Evolutionary conservation across 345 rosid genomes (phyloP).

Genomic region (Gossypium arboreum): DNA sequence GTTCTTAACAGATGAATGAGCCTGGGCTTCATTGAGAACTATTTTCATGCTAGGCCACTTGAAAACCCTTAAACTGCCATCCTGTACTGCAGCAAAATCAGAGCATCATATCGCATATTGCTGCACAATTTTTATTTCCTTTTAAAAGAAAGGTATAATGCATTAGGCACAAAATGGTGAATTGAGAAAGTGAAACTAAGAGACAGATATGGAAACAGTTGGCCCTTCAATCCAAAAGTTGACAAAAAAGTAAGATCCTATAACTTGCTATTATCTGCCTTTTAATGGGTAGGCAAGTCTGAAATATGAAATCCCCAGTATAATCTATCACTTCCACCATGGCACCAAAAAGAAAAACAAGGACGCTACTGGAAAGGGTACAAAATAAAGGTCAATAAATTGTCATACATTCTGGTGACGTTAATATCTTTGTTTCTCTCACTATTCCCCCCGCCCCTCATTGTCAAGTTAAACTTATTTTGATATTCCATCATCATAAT

Average conservation of each 20-base stretch:
- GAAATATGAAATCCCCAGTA: not conserved
- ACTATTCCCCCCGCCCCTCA: too few relatives aligned
- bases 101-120: slow-evolving; percentile 27
- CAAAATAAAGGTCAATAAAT: slow-evolving; percentile 3
- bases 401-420: not conserved
- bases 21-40: slow-evolving; percentile 56
- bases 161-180: not conserved
- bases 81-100: slow-evolving; percentile 72
- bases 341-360: not conserved
- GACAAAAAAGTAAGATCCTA: not conserved
- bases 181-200: slow-evolving; percentile 3
- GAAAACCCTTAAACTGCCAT: slow-evolving; percentile 79
- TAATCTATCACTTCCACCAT: not conserved
- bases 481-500: not conserved
- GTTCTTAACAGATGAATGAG: slow-evolving; percentile 62
- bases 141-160: slow-evolving; percentile 9
- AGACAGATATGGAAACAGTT: not conserved
- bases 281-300: not conserved
- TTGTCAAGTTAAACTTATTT: not conserved
- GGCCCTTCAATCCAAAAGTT: not conserved
- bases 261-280: not conserved
- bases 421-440: not conserved
- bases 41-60: slow-evolving; percentile 88
- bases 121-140: not conserved
- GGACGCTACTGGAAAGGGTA: slow-evolving; percentile 1